Percentiles rank a stretch among this genome's conserved stretches.
phyloP scores from a whole-genome alignment of 2,329 filamentous ascomycete genomes.

The Pseudocercospora fijiensis region DNA sequence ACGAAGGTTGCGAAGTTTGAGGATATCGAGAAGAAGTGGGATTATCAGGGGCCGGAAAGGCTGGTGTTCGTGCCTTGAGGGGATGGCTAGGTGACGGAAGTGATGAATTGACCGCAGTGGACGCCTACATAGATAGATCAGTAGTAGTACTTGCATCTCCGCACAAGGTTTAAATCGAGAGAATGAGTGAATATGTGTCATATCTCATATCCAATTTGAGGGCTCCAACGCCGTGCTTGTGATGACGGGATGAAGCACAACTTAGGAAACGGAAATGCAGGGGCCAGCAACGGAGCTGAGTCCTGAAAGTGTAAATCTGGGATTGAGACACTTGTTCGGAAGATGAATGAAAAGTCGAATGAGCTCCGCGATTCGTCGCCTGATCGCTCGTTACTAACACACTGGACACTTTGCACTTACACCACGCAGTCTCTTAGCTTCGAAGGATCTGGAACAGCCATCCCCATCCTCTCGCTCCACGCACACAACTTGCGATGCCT shows the following conservation, averaged over 20 bases:
- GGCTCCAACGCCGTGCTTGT: neutral
- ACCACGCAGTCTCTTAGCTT: neutral
- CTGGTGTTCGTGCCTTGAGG: conserved; percentile 29
- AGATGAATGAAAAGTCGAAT: neutral
- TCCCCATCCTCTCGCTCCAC: neutral
- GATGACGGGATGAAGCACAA: neutral
- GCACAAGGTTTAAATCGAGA: too few species aligned
- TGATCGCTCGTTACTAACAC: neutral
- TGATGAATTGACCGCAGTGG: too few species aligned
- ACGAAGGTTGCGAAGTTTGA: conserved; percentile 28
- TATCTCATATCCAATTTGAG: too few species aligned
- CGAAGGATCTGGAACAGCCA: conserved; percentile 6
- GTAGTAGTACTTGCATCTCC: too few species aligned
- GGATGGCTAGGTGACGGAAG: too few species aligned
- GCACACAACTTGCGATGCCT: conserved; percentile 2
- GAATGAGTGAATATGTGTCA: too few species aligned
- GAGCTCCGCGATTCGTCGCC: neutral
- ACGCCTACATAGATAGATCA: too few species aligned
- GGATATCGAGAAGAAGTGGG: conserved; percentile 32
- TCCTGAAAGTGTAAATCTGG: neutral
- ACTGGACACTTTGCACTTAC: neutral
- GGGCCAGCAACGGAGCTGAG: neutral
- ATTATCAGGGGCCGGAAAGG: conserved; percentile 23
- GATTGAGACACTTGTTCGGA: neutral
- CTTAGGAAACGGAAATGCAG: conserved; percentile 2